Evolutionary conservation across 495 filamentous ascomycete genomes (phyloP).

Genomic region (Aspergillus homomorphus): DNA sequence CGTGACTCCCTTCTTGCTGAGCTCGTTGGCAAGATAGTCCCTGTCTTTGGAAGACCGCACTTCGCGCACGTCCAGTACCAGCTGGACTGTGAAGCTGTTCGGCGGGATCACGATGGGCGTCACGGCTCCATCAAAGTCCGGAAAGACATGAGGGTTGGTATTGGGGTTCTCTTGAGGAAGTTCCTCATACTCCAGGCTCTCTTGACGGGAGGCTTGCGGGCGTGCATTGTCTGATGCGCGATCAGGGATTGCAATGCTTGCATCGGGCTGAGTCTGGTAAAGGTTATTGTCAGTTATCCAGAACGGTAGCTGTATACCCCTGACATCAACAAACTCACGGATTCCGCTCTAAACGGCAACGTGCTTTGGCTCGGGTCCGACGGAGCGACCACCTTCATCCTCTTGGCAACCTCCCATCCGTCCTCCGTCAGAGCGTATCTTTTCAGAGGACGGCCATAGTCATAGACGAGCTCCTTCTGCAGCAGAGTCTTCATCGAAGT

Average conservation of each 20-base stretch:
- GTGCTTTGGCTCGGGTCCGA: conserved; percentile 19
- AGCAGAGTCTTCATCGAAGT: conserved; percentile 77
- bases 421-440: conserved; percentile 73
- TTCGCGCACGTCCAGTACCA: conserved; percentile 76
- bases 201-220: neutral
- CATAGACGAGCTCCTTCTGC: conserved; percentile 72
- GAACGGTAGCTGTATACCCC: neutral
- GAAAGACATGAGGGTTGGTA: conserved; percentile 1
- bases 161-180: neutral
- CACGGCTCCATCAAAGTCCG: conserved; percentile 12
- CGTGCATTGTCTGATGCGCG: neutral
- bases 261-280: neutral
- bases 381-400: conserved; percentile 54
- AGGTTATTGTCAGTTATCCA: conserved; percentile 9
- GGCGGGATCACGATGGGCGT: conserved; percentile 59
- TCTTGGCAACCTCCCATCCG: conserved; percentile 73
- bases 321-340: conserved; percentile 13
- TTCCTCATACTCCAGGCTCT: conserved; percentile 9
- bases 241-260: neutral
- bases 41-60: conserved; percentile 72
- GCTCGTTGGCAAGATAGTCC: conserved; percentile 73
- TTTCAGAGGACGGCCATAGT: conserved; percentile 63
- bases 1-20: conserved; percentile 61
- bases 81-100: conserved; percentile 65
- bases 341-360: conserved; percentile 16